Conservation (phyloP, 176 grass and related monocot species). For the Chloris gayana region DNA sequence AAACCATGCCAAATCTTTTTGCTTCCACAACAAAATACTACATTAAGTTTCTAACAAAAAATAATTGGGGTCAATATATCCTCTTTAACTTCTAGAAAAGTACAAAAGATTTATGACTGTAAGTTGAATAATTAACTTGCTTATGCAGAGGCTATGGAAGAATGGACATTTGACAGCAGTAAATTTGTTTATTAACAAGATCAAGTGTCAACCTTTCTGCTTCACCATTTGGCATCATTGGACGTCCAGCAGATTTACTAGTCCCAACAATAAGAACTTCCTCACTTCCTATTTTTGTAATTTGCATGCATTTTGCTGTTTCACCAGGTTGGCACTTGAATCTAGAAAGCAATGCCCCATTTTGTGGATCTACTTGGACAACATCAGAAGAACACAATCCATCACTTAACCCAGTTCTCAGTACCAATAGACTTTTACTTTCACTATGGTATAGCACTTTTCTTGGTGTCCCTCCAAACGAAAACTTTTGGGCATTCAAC, state of each 20-base stretch:
- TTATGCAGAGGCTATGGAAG: conserved; percentile 3
- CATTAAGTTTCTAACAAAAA: conserved; percentile 13
- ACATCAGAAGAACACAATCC: conserved; percentile 82
- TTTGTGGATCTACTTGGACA: conserved; percentile 83
- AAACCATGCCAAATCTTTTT: neutral
- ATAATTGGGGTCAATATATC: conserved; percentile 7
- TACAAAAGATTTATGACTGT: conserved; percentile 13
- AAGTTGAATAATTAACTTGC: conserved; percentile 30
- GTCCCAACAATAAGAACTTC: conserved; percentile 93
- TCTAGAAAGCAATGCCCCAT: conserved; percentile 77
- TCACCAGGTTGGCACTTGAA: conserved; percentile 92
- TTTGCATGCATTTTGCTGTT: conserved; percentile 96
- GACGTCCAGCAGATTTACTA: conserved; percentile 64
- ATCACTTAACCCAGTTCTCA: conserved; percentile 78
- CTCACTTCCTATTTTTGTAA: conserved; percentile 79
- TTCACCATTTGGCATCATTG: conserved; percentile 96
- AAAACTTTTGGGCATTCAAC: conserved; percentile 90
- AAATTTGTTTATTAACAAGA: conserved; percentile 29
- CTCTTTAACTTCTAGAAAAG: conserved; percentile 17
- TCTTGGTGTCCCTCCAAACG: conserved; percentile 83
- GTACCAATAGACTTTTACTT: conserved; percentile 83
- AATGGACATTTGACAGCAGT: conserved; percentile 21
- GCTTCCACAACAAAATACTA: conserved; percentile 2
- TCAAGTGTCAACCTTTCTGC: conserved; percentile 68
- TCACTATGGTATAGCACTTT: conserved; percentile 91